These are phyloP conservation scores for Monosporascus ibericus DNA, from an alignment of 2,329 filamentous ascomycete species.

Conservation along the genomic window DNA sequence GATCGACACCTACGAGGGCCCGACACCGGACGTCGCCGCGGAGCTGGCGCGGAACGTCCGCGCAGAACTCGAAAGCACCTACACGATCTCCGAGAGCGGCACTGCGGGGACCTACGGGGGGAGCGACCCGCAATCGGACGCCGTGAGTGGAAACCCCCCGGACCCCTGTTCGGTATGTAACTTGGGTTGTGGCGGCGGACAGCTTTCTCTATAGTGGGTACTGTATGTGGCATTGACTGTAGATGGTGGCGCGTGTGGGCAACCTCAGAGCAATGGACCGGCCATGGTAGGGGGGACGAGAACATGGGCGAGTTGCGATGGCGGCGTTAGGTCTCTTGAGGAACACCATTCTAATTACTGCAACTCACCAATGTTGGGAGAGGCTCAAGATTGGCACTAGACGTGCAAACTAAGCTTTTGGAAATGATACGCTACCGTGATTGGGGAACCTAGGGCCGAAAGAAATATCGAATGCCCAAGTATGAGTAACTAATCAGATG, in stretches of 20 bases:
- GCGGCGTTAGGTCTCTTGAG: slow-evolving; percentile 49
- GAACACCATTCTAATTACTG: slow-evolving; percentile 39
- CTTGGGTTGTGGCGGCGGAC: not conserved
- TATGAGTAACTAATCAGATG: too few species aligned
- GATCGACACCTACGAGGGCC: slow-evolving; percentile 50
- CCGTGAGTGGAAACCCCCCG: slow-evolving; percentile 32
- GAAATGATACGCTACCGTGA: too few species aligned
- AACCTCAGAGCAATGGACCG: slow-evolving; percentile 51
- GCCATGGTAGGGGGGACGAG: slow-evolving; percentile 41
- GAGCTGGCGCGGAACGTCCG: slow-evolving; percentile 51
- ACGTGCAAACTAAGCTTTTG: slow-evolving; percentile 25
- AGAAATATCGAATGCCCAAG: too few species aligned
- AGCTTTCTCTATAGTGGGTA: slow-evolving; percentile 38
- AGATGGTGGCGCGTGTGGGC: slow-evolving; percentile 37
- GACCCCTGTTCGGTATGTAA: not conserved
- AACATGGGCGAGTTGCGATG: slow-evolving; percentile 58
- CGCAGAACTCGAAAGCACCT: slow-evolving; percentile 48
- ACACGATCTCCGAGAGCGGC: slow-evolving; percentile 53
- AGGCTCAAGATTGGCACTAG: slow-evolving; percentile 29
- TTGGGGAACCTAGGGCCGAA: too few species aligned
- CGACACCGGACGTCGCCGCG: slow-evolving; percentile 50
- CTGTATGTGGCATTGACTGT: slow-evolving; percentile 61
- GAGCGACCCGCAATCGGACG: slow-evolving; percentile 47
- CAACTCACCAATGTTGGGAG: slow-evolving; percentile 4
- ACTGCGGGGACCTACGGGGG: slow-evolving; percentile 60